These are phyloP conservation scores for Echria macrotheca DNA, from an alignment of 495 filamentous ascomycete species.

Conservation along the genomic window DNA sequence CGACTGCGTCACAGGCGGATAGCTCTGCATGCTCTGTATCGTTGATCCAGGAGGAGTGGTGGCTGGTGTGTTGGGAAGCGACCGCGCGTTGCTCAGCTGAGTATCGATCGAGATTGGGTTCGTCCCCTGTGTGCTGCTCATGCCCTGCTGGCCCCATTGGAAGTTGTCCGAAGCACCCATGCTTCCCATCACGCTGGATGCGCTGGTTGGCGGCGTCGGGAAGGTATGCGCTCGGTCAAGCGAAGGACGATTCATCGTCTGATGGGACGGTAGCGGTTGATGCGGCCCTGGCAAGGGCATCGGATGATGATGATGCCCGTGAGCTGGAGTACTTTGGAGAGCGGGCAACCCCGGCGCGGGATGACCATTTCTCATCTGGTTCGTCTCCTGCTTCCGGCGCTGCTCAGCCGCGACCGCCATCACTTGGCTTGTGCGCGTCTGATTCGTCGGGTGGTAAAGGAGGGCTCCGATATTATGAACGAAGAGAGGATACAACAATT, in stretches of 20 bases:
- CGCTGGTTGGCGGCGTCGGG: constrained; percentile 89
- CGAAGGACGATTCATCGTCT: constrained; percentile 59
- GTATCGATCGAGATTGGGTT: constrained; percentile 85
- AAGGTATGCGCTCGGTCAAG: constrained; percentile 84
- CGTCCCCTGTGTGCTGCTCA: constrained; percentile 58
- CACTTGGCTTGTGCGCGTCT: constrained; percentile 71
- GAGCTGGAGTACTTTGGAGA: no score
- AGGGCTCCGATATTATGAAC: constrained; percentile 95
- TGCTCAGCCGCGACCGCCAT: constrained; percentile 72
- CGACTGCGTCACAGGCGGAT: constrained; percentile 62
- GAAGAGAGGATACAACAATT: constrained; percentile 89
- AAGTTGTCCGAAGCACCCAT: constrained; percentile 69
- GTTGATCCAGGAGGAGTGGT: constrained; percentile 82
- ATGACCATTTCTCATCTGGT: constrained; percentile 42
- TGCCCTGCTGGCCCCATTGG: constrained; percentile 66
- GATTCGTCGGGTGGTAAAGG: constrained; percentile 90
- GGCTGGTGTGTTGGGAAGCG: constrained; percentile 85
- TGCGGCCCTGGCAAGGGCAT: constrained; percentile 64
- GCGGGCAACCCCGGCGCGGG: constrained; percentile 50
- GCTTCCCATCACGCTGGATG: constrained; percentile 76
- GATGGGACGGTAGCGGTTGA: constrained; percentile 69
- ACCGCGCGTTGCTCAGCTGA: constrained; percentile 70
- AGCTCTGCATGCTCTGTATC: constrained; percentile 69
- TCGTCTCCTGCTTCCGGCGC: constrained; percentile 53
- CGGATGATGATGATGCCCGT: constrained; percentile 69